phyloP scores from a whole-genome alignment of 768 basidiomycete genomes.

The Kwoniella heveanensis region DNA sequence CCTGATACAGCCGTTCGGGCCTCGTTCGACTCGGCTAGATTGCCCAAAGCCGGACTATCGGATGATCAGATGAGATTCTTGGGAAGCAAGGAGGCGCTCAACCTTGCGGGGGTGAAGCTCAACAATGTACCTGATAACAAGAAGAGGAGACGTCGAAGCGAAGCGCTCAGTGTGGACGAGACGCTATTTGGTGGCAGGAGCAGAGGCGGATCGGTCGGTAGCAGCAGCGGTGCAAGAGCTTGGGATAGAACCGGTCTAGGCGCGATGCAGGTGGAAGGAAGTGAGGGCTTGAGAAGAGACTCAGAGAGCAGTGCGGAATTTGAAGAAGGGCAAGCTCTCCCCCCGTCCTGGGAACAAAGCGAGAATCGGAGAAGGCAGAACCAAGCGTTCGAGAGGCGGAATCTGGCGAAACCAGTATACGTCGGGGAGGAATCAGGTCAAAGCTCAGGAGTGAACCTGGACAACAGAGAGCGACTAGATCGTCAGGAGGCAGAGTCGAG shows the following conservation, averaged over 20 bases:
- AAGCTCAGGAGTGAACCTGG: neutral
- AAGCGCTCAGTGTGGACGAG: neutral
- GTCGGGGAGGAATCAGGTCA: neutral
- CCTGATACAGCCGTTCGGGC: constrained; percentile 41
- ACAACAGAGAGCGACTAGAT: neutral
- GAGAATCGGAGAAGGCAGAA: constrained; percentile 17
- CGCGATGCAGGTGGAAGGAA: neutral
- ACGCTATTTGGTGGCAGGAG: neutral
- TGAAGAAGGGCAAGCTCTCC: neutral
- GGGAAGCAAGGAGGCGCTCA: constrained; percentile 29
- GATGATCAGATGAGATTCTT: constrained; percentile 45
- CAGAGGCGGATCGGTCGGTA: neutral
- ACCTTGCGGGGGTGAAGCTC: constrained; percentile 27
- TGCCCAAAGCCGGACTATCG: constrained; percentile 40
- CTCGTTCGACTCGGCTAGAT: constrained; percentile 26
- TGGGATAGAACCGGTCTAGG: neutral
- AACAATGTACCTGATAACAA: constrained; percentile 25
- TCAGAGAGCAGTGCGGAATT: neutral
- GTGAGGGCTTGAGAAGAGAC: neutral
- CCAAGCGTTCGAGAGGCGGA: constrained; percentile 23
- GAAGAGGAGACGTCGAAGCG: constrained; percentile 20
- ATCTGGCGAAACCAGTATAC: constrained; percentile 12
- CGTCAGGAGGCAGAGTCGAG: neutral
- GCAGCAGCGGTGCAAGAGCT: neutral
- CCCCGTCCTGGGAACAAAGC: constrained; percentile 28